phyloP scores from a whole-genome alignment of 2,329 filamentous ascomycete genomes.

The Ophiostoma quercus region DNA sequence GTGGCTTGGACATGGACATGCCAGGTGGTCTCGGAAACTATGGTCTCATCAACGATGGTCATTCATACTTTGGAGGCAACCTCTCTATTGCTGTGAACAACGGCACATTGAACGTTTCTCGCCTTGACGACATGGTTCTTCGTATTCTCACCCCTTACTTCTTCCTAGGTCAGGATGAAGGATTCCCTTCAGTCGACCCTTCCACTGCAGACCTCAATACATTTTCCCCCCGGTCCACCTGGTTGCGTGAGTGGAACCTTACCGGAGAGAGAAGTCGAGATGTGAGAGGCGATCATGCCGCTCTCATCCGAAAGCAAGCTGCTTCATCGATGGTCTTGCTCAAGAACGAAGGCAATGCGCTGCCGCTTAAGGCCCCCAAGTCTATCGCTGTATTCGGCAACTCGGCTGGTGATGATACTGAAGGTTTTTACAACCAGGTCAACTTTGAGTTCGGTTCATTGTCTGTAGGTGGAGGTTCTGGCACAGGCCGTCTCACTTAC shows the following conservation, averaged over 20 bases:
- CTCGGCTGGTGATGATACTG: conserved; percentile 46
- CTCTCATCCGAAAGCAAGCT: conserved; percentile 31
- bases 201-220: conserved; percentile 12
- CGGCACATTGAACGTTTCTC: conserved; percentile 64
- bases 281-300: conserved; percentile 48
- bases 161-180: conserved; percentile 28
- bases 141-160: conserved; percentile 47
- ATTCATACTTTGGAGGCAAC: conserved; percentile 62
- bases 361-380: conserved; percentile 46
- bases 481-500: conserved; percentile 76
- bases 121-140: conserved; percentile 64
- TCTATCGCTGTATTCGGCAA: conserved; percentile 52
- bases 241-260: conserved; percentile 16
- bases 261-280: conserved; percentile 31
- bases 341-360: conserved; percentile 46
- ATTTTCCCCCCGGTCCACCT: background rate
- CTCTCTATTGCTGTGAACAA: conserved; percentile 67
- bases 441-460: conserved; percentile 76
- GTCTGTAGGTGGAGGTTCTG: conserved; percentile 81
- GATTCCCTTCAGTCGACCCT: background rate
- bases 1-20: conserved; percentile 66
- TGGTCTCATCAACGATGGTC: conserved; percentile 44
- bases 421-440: conserved; percentile 8
- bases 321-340: conserved; percentile 54
- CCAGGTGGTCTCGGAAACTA: conserved; percentile 52